Percentiles rank a stretch among this genome's conserved stretches.
phyloP scores from a whole-genome alignment of 1,284 basidiomycete genomes.

The Pseudozyma thailandica region DNA sequence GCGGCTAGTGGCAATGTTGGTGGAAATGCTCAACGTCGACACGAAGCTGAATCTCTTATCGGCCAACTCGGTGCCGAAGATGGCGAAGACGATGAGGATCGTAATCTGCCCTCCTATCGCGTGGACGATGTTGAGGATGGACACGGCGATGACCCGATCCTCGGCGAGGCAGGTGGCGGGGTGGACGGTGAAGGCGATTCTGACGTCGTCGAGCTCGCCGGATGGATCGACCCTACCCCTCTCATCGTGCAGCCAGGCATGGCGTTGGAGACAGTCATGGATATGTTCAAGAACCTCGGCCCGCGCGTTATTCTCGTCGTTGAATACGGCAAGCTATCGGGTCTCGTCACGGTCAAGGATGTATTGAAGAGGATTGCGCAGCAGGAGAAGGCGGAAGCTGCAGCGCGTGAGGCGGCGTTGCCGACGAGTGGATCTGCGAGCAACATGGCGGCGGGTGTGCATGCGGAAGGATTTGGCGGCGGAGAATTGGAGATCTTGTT shows the following conservation, averaged over 20 bases:
- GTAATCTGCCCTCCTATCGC: conserved; percentile 4
- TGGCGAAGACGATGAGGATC: conserved; percentile 17
- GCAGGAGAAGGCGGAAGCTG: conserved; percentile 54
- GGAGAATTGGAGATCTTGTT: conserved; percentile 55
- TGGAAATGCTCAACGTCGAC: conserved; percentile 9
- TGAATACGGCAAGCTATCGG: conserved; percentile 79
- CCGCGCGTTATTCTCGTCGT: conserved; percentile 94
- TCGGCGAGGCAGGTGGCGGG: conserved; percentile 45
- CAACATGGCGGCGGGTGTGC: not conserved
- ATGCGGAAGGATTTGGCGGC: conserved; percentile 23
- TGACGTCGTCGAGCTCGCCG: conserved; percentile 54
- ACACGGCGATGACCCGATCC: conserved; percentile 19
- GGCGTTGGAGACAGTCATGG: conserved; percentile 95
- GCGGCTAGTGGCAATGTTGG: not conserved
- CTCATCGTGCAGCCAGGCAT: conserved; percentile 91
- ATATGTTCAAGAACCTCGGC: conserved; percentile 71
- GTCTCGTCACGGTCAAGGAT: conserved; percentile 95
- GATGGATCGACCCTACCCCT: conserved; percentile 77
- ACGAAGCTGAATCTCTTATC: conserved; percentile 42
- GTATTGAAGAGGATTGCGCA: conserved; percentile 73
- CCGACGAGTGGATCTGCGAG: conserved; percentile 6
- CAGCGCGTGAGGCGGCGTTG: conserved; percentile 12
- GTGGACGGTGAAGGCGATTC: conserved; percentile 51
- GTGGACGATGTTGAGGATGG: conserved; percentile 6
- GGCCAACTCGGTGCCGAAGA: conserved; percentile 20